These are phyloP conservation scores for Colletotrichum lini DNA, from an alignment of 2,329 filamentous ascomycete genomes.

Conservation along the genomic window DNA sequence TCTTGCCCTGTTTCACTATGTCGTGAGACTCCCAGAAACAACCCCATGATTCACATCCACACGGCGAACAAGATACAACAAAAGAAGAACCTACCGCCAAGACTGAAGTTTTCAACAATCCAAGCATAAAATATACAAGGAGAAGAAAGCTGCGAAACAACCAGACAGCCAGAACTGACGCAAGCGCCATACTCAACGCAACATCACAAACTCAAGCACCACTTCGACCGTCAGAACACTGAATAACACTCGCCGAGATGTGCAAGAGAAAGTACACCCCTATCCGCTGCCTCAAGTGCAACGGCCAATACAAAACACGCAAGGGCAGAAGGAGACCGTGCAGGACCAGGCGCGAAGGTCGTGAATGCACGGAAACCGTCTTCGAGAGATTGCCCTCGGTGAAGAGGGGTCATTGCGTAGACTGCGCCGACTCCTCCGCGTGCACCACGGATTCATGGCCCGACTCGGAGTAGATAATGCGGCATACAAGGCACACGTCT, in stretches of 20 bases:
- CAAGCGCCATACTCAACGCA: background rate
- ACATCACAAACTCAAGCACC: background rate
- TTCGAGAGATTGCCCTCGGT: background rate
- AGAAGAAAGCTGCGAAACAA: background rate
- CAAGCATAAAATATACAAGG: too few relatives aligned
- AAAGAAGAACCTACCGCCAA: too few relatives aligned
- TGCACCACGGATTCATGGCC: background rate
- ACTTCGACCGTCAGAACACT: background rate
- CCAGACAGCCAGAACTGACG: background rate
- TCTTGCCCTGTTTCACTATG: background rate
- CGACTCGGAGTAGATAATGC: background rate
- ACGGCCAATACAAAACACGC: background rate
- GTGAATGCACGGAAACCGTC: background rate
- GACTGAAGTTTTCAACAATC: too few relatives aligned
- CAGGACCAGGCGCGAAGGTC: background rate
- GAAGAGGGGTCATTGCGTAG: conserved; percentile 1
- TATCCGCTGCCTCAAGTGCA: background rate
- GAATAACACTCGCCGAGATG: background rate
- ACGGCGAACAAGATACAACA: too few relatives aligned
- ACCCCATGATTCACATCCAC: background rate
- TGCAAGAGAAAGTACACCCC: background rate
- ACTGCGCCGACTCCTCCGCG: background rate
- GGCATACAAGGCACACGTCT: too few relatives aligned
- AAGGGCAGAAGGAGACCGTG: background rate
- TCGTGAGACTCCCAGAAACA: too few relatives aligned